phyloP scores from a whole-genome alignment of 495 filamentous ascomycete species.

The Talaromyces trachyspermus region DNA sequence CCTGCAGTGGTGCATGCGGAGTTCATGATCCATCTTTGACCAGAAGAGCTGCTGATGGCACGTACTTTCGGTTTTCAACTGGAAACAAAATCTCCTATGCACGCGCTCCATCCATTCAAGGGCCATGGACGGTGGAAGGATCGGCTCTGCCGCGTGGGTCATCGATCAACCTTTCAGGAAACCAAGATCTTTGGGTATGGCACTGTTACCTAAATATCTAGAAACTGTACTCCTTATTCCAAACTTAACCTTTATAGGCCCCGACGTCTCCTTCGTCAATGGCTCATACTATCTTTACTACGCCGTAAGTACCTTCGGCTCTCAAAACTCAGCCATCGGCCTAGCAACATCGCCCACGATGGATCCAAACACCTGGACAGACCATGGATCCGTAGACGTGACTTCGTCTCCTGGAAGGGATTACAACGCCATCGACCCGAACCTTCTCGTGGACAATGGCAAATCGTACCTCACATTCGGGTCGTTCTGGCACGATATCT shows the following conservation, averaged over 20 bases:
- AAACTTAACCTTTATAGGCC: constrained; percentile 39
- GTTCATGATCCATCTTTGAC: constrained; percentile 62
- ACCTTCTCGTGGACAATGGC: constrained; percentile 44
- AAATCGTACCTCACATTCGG: constrained; percentile 58
- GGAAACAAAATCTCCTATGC: constrained; percentile 57
- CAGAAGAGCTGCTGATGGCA: constrained; percentile 51
- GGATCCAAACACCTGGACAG: constrained; percentile 53
- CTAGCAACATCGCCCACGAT: constrained; percentile 57
- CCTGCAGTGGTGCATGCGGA: constrained; percentile 53
- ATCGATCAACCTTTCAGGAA: constrained; percentile 52
- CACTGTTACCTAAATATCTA: too few species aligned
- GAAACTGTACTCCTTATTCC: too few species aligned
- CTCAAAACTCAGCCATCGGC: constrained; percentile 59
- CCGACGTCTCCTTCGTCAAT: constrained; percentile 51
- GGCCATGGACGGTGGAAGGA: constrained; percentile 60
- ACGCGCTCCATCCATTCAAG: constrained; percentile 50
- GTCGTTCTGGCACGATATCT: constrained; percentile 64
- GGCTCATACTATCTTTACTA: constrained; percentile 65
- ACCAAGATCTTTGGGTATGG: constrained; percentile 57
- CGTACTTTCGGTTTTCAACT: constrained; percentile 70
- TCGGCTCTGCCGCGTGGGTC: constrained; percentile 51
- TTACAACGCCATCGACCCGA: constrained; percentile 71
- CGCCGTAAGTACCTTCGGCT: constrained; percentile 59
- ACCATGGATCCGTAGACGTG: constrained; percentile 47
- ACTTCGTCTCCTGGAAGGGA: constrained; percentile 31